Base-by-base conservation (phyloP, 345 rosid genomes). In the Dimocarpus longan region DNA sequence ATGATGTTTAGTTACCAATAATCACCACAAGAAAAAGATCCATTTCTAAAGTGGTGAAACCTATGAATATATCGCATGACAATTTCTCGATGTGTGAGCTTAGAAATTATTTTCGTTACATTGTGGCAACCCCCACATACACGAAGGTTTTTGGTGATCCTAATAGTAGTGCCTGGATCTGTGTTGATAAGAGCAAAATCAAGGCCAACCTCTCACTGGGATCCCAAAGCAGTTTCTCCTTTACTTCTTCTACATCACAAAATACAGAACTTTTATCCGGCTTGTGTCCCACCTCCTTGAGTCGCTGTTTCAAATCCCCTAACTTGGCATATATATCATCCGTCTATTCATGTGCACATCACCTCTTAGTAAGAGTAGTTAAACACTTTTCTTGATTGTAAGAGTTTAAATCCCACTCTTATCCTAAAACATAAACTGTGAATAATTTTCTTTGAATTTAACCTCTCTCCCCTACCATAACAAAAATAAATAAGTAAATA, bases 121-220 rank as follows among this genome's bases (percentile, higher is more conserved):
- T 40, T 64, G 62, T 79, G 83, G 70, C 77, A 73, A 82, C 79
- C 85, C 26, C 77, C 71, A 46, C 77, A 80, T 62, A 77, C 46
- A 4, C 66, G n/a, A 18, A 79, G 71, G 22, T 74, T 79, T 57
- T 75, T 82, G 6, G 66, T 66, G 46, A 78, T 75, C 70, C 86
- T 70, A 52, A 80, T 80, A 19, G 40, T 56, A 56, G 79, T 69
- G 22, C 60, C 80, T 18, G 84, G 77, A 44, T 37, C 50, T 37
- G 82, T 77, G 56, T 70, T 76, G 46, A 80, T 78, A 50, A 84
- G 75, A 48, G 66, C 60, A 66, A 70, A 78, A 44, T 82, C 80
- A 71, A 78, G 59, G 82, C 82, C 63, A 81, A 69, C 69, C 76
- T 81, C 71, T 78, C 77, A 48, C 70, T 26, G 1, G 28, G 28